These are phyloP conservation scores for Taphrina sp. DNA, from an alignment of 1,139 yeast genomes.

Conservation along the genomic window DNA sequence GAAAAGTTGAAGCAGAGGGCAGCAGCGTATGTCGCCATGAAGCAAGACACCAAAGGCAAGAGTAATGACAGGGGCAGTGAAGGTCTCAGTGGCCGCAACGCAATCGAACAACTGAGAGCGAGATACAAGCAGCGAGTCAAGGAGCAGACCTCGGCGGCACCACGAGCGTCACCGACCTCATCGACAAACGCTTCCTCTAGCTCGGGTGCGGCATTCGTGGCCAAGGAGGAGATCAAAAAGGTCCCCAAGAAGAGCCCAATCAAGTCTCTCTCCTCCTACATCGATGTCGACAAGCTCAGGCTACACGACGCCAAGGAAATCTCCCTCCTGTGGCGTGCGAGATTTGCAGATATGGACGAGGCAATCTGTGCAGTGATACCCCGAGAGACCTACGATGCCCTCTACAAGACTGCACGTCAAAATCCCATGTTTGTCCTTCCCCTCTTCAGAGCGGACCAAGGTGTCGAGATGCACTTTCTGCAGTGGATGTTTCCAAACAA, in stretches of 20 bases:
- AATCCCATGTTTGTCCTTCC: slow-evolving; percentile 61
- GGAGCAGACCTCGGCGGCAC: slow-evolving; percentile 43
- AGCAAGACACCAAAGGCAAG: slow-evolving; percentile 62
- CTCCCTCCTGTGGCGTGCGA: slow-evolving; percentile 84
- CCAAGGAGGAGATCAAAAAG: slow-evolving; percentile 4
- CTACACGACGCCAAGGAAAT: slow-evolving; percentile 60
- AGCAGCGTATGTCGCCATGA: slow-evolving; percentile 49
- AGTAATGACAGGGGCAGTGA: slow-evolving; percentile 49
- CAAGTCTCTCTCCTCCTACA: slow-evolving; percentile 67
- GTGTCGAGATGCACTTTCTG: slow-evolving; percentile 82
- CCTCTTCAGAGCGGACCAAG: slow-evolving; percentile 49
- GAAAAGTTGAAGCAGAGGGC: slow-evolving; percentile 55
- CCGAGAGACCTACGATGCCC: slow-evolving; percentile 57
- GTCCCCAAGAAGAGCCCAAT: slow-evolving; percentile 48
- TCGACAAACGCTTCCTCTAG: too few species aligned
- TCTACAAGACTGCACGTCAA: slow-evolving; percentile 65
- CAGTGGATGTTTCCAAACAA: slow-evolving; percentile 94
- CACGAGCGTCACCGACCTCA: too few species aligned
- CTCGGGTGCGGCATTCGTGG: not conserved
- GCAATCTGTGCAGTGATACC: slow-evolving; percentile 64
- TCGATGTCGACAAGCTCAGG: slow-evolving; percentile 65
- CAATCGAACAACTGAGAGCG: slow-evolving; percentile 22
- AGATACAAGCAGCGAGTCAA: slow-evolving; percentile 58
- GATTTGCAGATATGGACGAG: slow-evolving; percentile 62
- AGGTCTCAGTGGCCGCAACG: slow-evolving; percentile 17